Evolutionary conservation across 257 asterid species (phyloP).

Genomic region (Buddleja alternifolia): DNA sequence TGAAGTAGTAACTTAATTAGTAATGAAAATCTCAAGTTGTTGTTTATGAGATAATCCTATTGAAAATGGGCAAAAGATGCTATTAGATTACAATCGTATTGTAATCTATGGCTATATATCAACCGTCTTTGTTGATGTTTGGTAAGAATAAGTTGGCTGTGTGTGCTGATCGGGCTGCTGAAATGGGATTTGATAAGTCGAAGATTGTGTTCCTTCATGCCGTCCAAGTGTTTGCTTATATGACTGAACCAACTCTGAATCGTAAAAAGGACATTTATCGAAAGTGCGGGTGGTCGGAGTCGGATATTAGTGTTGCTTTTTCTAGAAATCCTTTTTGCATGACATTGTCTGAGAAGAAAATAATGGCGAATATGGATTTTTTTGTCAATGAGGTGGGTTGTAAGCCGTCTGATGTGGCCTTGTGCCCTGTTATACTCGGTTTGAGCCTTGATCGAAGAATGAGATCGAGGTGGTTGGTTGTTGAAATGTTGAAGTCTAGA

Average conservation of each 20-base stretch:
- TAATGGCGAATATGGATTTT: constrained; percentile 28
- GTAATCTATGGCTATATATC: too few species aligned
- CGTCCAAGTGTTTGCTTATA: constrained; percentile 12
- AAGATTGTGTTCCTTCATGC: not conserved
- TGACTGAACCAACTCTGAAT: constrained; percentile 18
- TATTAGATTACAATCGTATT: too few species aligned
- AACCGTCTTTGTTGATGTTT: too few species aligned
- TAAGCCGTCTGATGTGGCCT: constrained; percentile 1
- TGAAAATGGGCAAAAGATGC: too few species aligned
- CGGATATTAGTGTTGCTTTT: constrained; percentile 29
- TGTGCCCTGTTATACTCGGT: constrained; percentile 21
- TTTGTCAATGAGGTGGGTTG: constrained; percentile 23
- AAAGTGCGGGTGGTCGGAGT: constrained; percentile 41
- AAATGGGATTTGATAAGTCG: constrained; percentile 29
- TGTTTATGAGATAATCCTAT: too few species aligned
- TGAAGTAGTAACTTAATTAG: too few species aligned
- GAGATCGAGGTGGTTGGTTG: constrained; percentile 26
- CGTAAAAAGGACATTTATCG: constrained; percentile 24
- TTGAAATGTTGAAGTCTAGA: constrained; percentile 1
- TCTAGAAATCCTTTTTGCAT: constrained; percentile 28
- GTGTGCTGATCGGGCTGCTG: constrained; percentile 13
- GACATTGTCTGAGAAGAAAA: constrained; percentile 36
- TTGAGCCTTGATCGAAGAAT: constrained; percentile 17
- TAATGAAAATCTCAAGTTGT: too few species aligned
- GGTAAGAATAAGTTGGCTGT: not conserved